Conservation (phyloP, 2,329 filamentous ascomycete genomes). For the Myriosclerotinia scirpicola region DNA sequence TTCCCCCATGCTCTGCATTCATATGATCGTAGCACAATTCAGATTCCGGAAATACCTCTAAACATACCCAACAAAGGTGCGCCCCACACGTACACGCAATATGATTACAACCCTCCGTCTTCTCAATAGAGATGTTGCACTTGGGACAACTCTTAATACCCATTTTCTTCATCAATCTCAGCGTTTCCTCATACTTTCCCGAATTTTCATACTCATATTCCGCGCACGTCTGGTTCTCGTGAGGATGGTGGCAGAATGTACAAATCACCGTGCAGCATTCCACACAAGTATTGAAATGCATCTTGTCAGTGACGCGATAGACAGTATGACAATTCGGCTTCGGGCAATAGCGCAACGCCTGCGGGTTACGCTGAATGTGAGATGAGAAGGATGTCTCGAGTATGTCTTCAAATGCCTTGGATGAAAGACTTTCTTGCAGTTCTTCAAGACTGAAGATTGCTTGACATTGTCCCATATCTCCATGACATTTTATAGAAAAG, state of each 20-base stretch:
- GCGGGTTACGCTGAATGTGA: conserved; percentile 25
- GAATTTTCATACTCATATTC: conserved; percentile 27
- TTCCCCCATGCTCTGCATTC: conserved; percentile 23
- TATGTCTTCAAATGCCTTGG: conserved; percentile 24
- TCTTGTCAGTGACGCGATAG: background rate
- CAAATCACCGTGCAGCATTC: conserved; percentile 24
- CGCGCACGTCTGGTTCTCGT: conserved; percentile 28
- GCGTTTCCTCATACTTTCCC: conserved; percentile 24
- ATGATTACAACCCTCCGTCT: conserved; percentile 48
- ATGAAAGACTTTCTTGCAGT: conserved; percentile 24
- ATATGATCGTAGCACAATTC: conserved; percentile 36
- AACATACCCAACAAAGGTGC: conserved; percentile 52
- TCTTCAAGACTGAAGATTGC: conserved; percentile 24
- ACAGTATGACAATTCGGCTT: conserved; percentile 19
- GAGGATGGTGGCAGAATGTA: conserved; percentile 27
- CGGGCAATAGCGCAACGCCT: conserved; percentile 19
- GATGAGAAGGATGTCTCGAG: conserved; percentile 24
- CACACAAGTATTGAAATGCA: conserved; percentile 8
- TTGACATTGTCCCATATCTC: conserved; percentile 18
- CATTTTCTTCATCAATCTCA: conserved; percentile 40
- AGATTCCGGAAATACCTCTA: conserved; percentile 40
- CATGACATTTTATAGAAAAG: conserved; percentile 23
- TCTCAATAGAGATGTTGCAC: conserved; percentile 36
- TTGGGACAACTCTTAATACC: conserved; percentile 46
- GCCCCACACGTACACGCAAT: conserved; percentile 46